Conservation (phyloP, 495 filamentous ascomycete genomes). For the Hypoxylon lienhwacheense region DNA sequence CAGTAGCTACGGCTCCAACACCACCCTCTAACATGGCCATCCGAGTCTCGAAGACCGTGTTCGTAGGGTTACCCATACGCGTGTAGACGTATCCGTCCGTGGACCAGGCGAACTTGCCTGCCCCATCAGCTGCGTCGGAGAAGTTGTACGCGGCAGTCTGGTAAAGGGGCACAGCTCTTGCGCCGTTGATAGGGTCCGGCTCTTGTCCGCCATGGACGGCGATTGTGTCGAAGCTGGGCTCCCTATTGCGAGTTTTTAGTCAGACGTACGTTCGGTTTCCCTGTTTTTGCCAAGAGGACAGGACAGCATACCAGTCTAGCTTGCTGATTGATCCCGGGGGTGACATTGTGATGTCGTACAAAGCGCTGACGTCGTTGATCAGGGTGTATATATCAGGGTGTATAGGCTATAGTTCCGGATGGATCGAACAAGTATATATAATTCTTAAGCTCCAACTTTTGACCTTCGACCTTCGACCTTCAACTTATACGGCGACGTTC, state of each 20-base stretch:
- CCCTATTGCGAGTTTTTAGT: constrained; percentile 27
- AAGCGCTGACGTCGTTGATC: background rate
- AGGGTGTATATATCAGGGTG: background rate
- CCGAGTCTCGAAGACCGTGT: constrained; percentile 45
- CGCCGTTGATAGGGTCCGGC: constrained; percentile 47
- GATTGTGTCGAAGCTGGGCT: constrained; percentile 45
- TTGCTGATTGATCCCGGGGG: constrained; percentile 39
- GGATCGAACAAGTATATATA: too few relatives aligned
- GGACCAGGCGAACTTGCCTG: constrained; percentile 47
- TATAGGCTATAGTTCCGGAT: background rate
- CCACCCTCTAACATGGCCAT: constrained; percentile 50
- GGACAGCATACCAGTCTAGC: constrained; percentile 36
- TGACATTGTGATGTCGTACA: constrained; percentile 28
- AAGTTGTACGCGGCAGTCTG: constrained; percentile 49
- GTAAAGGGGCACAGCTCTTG: constrained; percentile 46
- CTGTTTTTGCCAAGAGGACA: constrained; percentile 1
- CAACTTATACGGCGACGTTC: constrained; percentile 12
- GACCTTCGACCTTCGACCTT: background rate
- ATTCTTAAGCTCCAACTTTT: too few relatives aligned
- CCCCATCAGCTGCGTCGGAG: constrained; percentile 48
- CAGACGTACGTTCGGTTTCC: constrained; percentile 18
- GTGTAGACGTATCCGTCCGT: constrained; percentile 50
- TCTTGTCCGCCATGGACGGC: constrained; percentile 48
- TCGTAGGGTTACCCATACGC: constrained; percentile 49
- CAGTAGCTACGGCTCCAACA: constrained; percentile 47